phyloP scores from a whole-genome alignment of 768 basidiomycete species.

The Cyclocybe aegerita region DNA sequence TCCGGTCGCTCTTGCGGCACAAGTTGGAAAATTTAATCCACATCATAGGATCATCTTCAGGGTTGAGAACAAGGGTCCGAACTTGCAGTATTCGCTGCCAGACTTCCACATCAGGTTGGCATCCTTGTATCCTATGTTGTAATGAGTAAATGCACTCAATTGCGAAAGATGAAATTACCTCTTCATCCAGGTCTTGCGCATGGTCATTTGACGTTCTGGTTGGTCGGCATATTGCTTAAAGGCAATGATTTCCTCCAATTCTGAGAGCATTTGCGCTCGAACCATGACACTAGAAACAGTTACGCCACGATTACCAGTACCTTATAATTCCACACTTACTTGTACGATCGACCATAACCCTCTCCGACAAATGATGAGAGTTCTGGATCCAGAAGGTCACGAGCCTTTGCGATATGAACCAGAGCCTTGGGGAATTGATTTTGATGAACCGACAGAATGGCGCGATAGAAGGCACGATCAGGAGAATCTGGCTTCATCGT shows the following conservation, averaged over 20 bases:
- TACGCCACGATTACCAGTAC: neutral
- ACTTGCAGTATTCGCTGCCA: constrained; percentile 99
- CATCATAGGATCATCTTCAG: constrained; percentile 93
- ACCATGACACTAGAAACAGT: constrained; percentile 74
- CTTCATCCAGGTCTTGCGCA: constrained; percentile 97
- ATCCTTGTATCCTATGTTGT: constrained; percentile 75
- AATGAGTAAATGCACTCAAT: neutral
- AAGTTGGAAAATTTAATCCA: constrained; percentile 99
- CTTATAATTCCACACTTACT: constrained; percentile 47
- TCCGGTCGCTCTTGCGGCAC: constrained; percentile 92
- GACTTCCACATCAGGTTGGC: constrained; percentile 97
- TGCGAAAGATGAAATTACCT: constrained; percentile 45
- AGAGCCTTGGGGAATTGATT: constrained; percentile 93
- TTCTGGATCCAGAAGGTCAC: constrained; percentile 90
- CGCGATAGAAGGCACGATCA: constrained; percentile 94
- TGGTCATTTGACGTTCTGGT: constrained; percentile 85
- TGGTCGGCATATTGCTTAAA: constrained; percentile 96
- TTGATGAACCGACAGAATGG: constrained; percentile 93
- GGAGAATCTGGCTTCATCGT: constrained; percentile 93
- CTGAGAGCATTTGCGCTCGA: constrained; percentile 96
- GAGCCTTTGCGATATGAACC: constrained; percentile 86
- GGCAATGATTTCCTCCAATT: constrained; percentile 94
- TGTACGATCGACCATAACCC: constrained; percentile 96
- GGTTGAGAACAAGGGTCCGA: constrained; percentile 87
- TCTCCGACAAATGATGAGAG: constrained; percentile 91